Base-by-base conservation (phyloP, 495 filamentous ascomycete species). In the Xylaria bambusicola region DNA sequence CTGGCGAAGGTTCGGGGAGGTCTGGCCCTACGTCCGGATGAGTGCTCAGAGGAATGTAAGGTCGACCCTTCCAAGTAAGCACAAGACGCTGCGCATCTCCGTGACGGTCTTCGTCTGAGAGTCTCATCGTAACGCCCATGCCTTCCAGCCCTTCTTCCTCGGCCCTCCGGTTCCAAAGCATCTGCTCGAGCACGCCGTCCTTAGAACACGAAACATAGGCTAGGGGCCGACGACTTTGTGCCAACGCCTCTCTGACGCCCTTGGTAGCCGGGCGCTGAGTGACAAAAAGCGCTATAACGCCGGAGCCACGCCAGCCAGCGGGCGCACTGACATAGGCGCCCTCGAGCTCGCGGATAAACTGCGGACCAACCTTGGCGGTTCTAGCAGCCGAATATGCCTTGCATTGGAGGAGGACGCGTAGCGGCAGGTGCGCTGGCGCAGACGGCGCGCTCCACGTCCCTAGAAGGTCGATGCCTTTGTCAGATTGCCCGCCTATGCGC, bases 381-480 rank as follows among this genome's bases (percentile, higher is more conserved):
- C 80, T 59, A 17, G 83, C 82, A 23, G 65, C 45, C 1, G 55
- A 42, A 20, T 58, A 54, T 2, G 58, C 65, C 74, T 97, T 98
- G 77, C 94, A 98, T 69, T 96, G 92, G 20, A 91, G 75, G 4
- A 96, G 63, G 1, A 91, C 84, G 50, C 80, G 82, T 4, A 94
- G 57, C 0, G 84, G 79, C 0, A 50, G 10, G 27, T 44, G 13
- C 50, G 72, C 51, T 67, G 64, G 44, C 59, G 67, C 36, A 4
- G 77, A 73, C 9, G 86, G 85, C 6, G 91, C 71, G 12, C 77
- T 72, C 93, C 93, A 98, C 17, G 84, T 84, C 21, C 92, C 93
- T 2, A 91, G 74, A 0, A 97, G 82, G 70, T 98, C 93, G 67
- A 96, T 89, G 31, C 93, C 93, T 49, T 74, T 77, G 73, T 98